Percentiles rank a stretch among this genome's conserved stretches.
Conservation (phyloP, 306 rosid genomes). For the Oxytropis ochrocephala region DNA sequence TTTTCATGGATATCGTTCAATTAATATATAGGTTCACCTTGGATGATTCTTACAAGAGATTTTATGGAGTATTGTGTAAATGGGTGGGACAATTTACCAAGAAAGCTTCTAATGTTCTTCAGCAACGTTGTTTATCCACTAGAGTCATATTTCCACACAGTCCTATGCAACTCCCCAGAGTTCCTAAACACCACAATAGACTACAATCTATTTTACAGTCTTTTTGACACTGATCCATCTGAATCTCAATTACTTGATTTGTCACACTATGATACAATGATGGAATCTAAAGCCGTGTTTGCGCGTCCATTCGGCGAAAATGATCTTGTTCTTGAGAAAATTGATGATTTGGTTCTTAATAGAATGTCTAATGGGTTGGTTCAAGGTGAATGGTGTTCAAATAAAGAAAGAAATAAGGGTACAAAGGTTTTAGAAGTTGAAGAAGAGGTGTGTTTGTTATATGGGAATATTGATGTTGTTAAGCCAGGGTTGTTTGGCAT, state of each 20-base stretch:
- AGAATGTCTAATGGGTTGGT: conserved; percentile 34
- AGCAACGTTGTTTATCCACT: conserved; percentile 59
- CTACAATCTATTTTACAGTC: conserved; percentile 36
- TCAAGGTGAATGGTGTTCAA: conserved; percentile 57
- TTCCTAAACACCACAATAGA: conserved; percentile 45
- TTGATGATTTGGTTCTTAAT: conserved; percentile 42
- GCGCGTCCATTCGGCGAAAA: conserved; percentile 45
- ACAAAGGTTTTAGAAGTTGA: not conserved
- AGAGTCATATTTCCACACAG: conserved; percentile 65
- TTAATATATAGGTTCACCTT: conserved; percentile 52
- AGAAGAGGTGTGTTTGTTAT: conserved; percentile 29
- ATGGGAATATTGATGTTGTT: conserved; percentile 39
- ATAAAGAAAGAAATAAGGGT: conserved; percentile 10
- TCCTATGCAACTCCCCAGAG: conserved; percentile 52
- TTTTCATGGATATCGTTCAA: not conserved
- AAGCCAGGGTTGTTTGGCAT: conserved; percentile 41
- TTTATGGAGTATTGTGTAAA: conserved; percentile 56
- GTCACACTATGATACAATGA: conserved; percentile 40
- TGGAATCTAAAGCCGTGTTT: conserved; percentile 45
- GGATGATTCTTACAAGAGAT: conserved; percentile 55
- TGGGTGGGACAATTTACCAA: conserved; percentile 74
- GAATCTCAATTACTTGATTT: conserved; percentile 42
- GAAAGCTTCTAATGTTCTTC: conserved; percentile 61
- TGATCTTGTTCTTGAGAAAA: conserved; percentile 41
- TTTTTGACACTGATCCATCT: conserved; percentile 37